A percentile compares a stretch with the other conserved stretches of the same genome.
Evolutionary conservation across 2,329 filamentous ascomycete genomes (phyloP).

Genomic region (Penicillium sp.): DNA sequence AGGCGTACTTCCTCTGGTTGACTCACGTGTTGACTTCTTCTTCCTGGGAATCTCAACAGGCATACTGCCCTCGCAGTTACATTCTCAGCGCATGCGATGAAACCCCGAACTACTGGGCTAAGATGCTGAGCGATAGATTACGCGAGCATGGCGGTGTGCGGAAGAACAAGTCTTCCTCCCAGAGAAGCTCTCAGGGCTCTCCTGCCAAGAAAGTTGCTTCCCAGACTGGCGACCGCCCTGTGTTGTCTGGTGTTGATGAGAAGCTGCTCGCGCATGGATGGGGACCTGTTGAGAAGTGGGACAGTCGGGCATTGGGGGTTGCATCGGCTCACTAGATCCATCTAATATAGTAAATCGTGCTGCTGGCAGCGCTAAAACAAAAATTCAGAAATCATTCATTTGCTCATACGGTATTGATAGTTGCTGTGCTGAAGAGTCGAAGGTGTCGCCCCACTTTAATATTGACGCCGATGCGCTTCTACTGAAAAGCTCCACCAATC

Average conservation of each 20-base stretch:
- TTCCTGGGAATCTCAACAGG: slow-evolving; percentile 36
- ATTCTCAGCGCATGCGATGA: slow-evolving; percentile 34
- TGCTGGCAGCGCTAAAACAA: slow-evolving; percentile 21
- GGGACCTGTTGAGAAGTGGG: slow-evolving; percentile 31
- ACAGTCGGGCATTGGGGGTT: slow-evolving; percentile 37
- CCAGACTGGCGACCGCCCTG: slow-evolving; percentile 1
- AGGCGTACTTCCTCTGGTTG: slow-evolving; percentile 53
- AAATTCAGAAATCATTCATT: background rate
- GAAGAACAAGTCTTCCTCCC: background rate
- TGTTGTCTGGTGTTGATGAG: slow-evolving; percentile 14
- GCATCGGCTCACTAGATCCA: slow-evolving; percentile 17
- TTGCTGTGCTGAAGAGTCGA: background rate
- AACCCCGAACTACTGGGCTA: slow-evolving; percentile 35
- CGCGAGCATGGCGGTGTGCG: slow-evolving; percentile 6
- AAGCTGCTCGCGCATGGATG: slow-evolving; percentile 31
- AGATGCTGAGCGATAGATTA: slow-evolving; percentile 21
- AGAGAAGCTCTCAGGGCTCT: background rate
- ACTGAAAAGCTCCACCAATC: slow-evolving; percentile 3
- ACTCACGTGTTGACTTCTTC: slow-evolving; percentile 47
- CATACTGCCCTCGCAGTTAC: slow-evolving; percentile 33
- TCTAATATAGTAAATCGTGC: slow-evolving; percentile 8
- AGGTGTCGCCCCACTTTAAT: background rate
- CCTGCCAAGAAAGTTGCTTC: background rate
- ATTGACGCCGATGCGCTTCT: background rate
- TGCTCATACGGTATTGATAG: background rate